Evolutionary conservation across 2,329 filamentous ascomycete genomes (phyloP), one percentile per base, ranked within the genome.

Genomic region (Aureobasidium sp.): DNA sequence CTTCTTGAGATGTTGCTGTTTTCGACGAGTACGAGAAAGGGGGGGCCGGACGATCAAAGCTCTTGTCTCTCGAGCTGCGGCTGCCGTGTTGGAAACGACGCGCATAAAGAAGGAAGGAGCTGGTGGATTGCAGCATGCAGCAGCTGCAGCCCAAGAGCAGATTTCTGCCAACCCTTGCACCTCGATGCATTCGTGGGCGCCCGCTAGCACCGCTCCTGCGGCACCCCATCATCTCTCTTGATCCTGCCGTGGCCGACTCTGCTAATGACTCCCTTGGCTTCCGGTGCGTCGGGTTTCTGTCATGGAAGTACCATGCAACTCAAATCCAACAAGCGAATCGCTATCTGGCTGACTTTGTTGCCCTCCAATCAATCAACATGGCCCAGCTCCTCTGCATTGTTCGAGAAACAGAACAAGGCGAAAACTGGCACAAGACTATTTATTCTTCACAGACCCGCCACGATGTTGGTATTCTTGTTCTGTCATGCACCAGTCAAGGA

Each of bases 161-260:
- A 22, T 34, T 38, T 38, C 22, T 37, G 22, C 45, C 45, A 49
- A 27, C 45, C 45, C 45, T 49, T 49, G 45, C 45, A 49, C 34
- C 16, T 30, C 38, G 22, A 35, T 50, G 45, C 47, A 40, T 50
- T 35, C 34, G 35, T 47, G 10, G n/a, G 30, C 30, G 8, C 2
- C 30, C 30, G 30, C 30, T 14, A 47, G n/a, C 35, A 19, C 27
- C 29, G 19, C 38, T 6, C 25, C 32, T 50, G 47, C 47, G 25
- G 47, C 35, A 50, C 47, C 45, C 45, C 45, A 24, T 49, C 47
- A 50, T 50, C 47, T 32, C 40, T 50, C 10, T 40, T 50, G 47
- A 39, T 50, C 47, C 35, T 50, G 34, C 35, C 34, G 21, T 22
- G 12, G 4, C 24, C 17, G 42, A 24, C 17, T 30, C 35, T 30